Base-by-base conservation (phyloP, 108 stramenopile species). In the Parmales sp. region DNA sequence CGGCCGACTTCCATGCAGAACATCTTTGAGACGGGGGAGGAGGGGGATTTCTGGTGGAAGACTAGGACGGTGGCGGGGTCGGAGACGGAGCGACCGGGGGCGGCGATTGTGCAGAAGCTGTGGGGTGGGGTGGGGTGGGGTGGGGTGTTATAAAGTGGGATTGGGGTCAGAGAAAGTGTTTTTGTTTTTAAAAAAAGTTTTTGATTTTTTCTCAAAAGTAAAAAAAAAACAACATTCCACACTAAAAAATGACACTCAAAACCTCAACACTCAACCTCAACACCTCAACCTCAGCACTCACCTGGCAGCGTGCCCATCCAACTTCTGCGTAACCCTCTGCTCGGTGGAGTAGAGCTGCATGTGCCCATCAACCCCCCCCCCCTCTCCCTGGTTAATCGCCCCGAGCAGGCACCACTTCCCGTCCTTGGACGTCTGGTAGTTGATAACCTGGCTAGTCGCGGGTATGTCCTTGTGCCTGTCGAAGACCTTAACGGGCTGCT, bases 1-100 rank as follows among this genome's bases (percentile, higher is more conserved):
- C 96, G 85, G 37, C 97, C 99, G n/a, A 98, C 93, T 78, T 99
- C 99, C 86, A 97, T 95, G 49, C 97, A 86, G 75, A 85, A 95
- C 46, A 99, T 78, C 77, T 93, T 87, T 46, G 78, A 77, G 25
- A 83, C 77, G 37, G 88, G 84, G 51, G 85, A 87, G 8, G 82
- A 79, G 45, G 90, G 87, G 38, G 73, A 65, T 80, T 97, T 96
- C 80, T 97, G 94, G 74, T 97, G 93, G 69, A 98, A 99, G 70
- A 89, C 83, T 28, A 98, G 80, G 37, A 96, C 82, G 69, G 95
- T 94, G 5, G 97, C 96, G 6, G 74, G 78, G 65, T 94, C 95
- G 31, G 74, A 77, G 65, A 92, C 95, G 31, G 78, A 79, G 39
- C 95, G 82, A 22, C 99, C 99, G 13, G 86, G 72, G 29, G 93